Base-by-base conservation (phyloP, 2,329 filamentous ascomycete species). In the Sporothrix globosa region DNA sequence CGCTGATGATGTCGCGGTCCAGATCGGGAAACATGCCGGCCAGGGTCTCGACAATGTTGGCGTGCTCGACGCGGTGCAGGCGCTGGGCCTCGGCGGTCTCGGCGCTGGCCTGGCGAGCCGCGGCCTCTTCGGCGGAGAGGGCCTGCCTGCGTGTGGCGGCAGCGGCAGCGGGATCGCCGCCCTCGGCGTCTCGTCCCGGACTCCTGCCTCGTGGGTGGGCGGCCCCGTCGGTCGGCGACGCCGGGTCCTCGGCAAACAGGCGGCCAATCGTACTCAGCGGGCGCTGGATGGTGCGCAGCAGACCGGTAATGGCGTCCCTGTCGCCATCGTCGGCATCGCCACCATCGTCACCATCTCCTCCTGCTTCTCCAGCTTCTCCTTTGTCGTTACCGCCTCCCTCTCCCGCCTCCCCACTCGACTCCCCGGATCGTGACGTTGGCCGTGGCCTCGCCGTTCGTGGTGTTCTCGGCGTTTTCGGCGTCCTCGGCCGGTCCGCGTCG, bases 1-100 rank as follows among this genome's bases (percentile, higher is more conserved):
- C 96, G 76, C 94, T 94, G 77, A 99, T 98, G 50, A 99, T 87
- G 65, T 99, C 96, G 76, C 89, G 88, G 79, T 99, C 96, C 67
- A 99, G 83, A 77, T 96, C 93, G 0, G 96, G 96, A 79, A 99
- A 99, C 96, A 99, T 99, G 75, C 93, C 91, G 63, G 92, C 90
- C 70, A 99, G 82, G 48, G 96, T 98, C 81, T 98, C 96, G 2
- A 98, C 95, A 9, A 99, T 90, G 75, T 93, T 95, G 69, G 88
- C 85, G 80, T 98, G 94, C 83, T 99, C 96, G 69, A 91, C 90
- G 48, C 89, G 85, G 75, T 96, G 90, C 72, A 98, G 88, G 19
- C 91, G 85, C 74, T 93, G 88, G 9, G 95, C 95, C 79, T 99
- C 92, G 11, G 95, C 95, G 7, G 88, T 88, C 79, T 98, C 95